Conservation (phyloP, 2,329 filamentous ascomycete species). For the Karstenula rhodostoma region DNA sequence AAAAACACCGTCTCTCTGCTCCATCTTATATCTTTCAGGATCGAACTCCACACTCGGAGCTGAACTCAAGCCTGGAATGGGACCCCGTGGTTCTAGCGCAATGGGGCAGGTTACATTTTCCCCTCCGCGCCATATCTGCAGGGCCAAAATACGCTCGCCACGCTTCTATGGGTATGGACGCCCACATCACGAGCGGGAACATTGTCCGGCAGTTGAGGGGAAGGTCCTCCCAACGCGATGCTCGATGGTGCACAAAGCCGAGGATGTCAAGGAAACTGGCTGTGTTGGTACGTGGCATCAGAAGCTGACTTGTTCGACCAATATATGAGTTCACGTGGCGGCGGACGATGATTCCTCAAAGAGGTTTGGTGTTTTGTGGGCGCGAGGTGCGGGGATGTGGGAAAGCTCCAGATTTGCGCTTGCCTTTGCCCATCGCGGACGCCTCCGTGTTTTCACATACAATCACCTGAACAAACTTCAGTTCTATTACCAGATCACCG, state of each 20-base stretch:
- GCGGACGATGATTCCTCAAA: neutral
- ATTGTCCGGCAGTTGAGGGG: neutral
- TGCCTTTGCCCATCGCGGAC: neutral
- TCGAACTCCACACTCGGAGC: neutral
- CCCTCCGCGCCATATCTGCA: neutral
- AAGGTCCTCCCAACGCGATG: neutral
- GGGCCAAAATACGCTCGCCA: neutral
- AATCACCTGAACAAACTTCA: neutral
- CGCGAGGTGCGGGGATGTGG: neutral
- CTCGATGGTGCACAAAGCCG: neutral
- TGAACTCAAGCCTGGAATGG: neutral
- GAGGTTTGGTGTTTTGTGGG: neutral
- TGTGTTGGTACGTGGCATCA: neutral
- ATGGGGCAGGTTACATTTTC: neutral
- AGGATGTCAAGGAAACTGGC: neutral
- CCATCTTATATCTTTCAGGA: neutral
- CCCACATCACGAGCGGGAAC: neutral
- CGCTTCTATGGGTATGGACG: neutral
- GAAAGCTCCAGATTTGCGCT: neutral
- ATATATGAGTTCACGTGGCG: neutral
- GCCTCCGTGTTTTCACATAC: neutral
- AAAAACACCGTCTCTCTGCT: neutral
- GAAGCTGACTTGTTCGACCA: neutral
- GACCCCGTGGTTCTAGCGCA: neutral
- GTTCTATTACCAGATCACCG: neutral